A percentile compares a stretch with the other conserved stretches of the same genome.
Conservation (phyloP, 2,329 filamentous ascomycete species). For the Clonostachys chloroleuca region DNA sequence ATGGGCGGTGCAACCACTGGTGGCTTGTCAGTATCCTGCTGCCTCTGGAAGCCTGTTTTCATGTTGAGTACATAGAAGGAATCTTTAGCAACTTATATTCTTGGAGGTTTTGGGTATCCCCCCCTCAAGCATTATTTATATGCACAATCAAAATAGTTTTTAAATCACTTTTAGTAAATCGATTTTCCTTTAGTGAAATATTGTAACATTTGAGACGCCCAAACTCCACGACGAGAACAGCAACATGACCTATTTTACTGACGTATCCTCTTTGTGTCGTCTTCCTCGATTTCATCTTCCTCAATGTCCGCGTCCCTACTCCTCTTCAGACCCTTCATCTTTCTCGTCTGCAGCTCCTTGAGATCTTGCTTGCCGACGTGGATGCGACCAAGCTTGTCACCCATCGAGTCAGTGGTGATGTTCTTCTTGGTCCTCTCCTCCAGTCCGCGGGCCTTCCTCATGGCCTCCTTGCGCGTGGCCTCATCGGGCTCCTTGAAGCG, state of each 20-base stretch:
- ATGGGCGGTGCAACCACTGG: too few relatives aligned
- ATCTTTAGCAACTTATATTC: too few relatives aligned
- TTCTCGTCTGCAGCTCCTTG: slow-evolving; percentile 81
- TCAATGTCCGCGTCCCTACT: slow-evolving; percentile 46
- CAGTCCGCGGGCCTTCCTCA: slow-evolving; percentile 75
- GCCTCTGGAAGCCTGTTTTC: too few relatives aligned
- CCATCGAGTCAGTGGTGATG: slow-evolving; percentile 82
- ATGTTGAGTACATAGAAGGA: too few relatives aligned
- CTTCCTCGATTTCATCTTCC: slow-evolving; percentile 10
- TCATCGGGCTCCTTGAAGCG: slow-evolving; percentile 75
- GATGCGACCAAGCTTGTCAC: slow-evolving; percentile 93
- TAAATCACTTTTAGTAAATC: too few relatives aligned
- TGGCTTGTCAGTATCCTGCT: too few relatives aligned
- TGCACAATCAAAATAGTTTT: too few relatives aligned
- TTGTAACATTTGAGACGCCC: too few relatives aligned
- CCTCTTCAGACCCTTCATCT: slow-evolving; percentile 98
- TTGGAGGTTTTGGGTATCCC: too few relatives aligned
- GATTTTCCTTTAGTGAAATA: too few relatives aligned
- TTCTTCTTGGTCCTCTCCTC: slow-evolving; percentile 94
- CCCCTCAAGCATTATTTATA: too few relatives aligned
- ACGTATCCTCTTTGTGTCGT: slow-evolving; percentile 30
- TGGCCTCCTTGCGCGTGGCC: slow-evolving; percentile 79
- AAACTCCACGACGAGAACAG: too few relatives aligned
- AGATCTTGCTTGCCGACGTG: slow-evolving; percentile 91
- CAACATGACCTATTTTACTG: slow-evolving; percentile 11